Conservation (phyloP, 768 basidiomycete genomes). For the Tephrocybe sp. region DNA sequence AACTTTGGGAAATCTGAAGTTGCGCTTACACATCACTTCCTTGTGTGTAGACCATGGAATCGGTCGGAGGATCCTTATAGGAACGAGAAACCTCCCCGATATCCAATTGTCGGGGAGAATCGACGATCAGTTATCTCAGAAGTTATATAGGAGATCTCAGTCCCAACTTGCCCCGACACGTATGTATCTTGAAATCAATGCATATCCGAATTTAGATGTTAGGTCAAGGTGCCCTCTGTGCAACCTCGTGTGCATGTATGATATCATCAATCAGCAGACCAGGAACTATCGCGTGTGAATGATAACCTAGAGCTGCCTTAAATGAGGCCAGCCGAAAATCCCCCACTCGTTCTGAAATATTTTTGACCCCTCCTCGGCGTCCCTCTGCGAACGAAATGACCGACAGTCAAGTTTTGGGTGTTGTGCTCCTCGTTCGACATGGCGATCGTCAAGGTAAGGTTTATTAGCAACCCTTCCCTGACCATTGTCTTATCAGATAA, state of each 20-base stretch:
- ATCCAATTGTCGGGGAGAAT: no score
- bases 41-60: conserved; percentile 31
- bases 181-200: no score
- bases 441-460: conserved; percentile 55
- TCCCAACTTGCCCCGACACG: no score
- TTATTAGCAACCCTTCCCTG: no score
- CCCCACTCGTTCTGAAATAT: not conserved
- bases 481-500: no score
- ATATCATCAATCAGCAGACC: not conserved
- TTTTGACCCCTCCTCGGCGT: not conserved
- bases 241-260: not conserved
- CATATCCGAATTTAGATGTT: no score
- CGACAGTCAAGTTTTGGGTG: conserved; percentile 46
- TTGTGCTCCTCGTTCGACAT: conserved; percentile 57
- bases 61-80: conserved; percentile 31
- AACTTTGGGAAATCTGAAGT: not conserved
- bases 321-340: not conserved
- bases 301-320: not conserved
- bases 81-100: not conserved
- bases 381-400: conserved; percentile 12
- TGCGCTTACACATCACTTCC: not conserved
- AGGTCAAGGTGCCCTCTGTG: no score
- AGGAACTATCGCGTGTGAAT: not conserved
- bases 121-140: not conserved
- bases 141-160: no score